These are phyloP conservation scores for Calocybe indica DNA, from an alignment of 768 basidiomycete species.

Conservation along the genomic window DNA sequence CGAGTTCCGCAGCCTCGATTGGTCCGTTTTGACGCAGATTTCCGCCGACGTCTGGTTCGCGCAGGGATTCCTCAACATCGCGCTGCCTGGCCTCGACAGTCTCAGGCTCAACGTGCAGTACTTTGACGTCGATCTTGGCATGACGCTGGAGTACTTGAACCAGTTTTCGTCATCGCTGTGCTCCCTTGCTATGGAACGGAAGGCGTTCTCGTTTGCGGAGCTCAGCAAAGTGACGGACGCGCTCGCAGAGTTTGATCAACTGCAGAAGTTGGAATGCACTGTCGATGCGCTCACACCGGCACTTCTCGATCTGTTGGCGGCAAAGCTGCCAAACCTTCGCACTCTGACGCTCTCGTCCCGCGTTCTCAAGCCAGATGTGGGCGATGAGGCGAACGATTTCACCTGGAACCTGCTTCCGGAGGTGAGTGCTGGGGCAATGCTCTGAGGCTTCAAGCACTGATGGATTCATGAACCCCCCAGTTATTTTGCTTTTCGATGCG, in stretches of 20 bases:
- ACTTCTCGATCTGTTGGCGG: background rate
- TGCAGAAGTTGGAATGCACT: background rate
- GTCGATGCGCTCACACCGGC: background rate
- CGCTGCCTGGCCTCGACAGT: background rate
- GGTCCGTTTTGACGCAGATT: background rate
- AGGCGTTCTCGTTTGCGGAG: background rate
- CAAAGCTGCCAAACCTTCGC: background rate
- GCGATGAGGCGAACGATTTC: background rate
- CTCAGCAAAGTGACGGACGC: background rate
- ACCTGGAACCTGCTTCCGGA: background rate
- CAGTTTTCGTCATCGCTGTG: background rate
- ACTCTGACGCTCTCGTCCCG: background rate
- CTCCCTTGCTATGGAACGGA: background rate
- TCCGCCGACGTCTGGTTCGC: conserved; percentile 6
- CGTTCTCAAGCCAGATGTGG: background rate
- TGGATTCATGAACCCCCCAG: background rate
- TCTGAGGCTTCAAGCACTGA: background rate
- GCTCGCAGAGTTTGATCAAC: background rate
- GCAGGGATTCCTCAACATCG: conserved; percentile 1
- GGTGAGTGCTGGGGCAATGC: background rate
- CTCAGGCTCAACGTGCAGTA: background rate
- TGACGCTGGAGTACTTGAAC: background rate
- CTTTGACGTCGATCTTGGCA: background rate
- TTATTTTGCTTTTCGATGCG: background rate
- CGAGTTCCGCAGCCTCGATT: background rate